Evolutionary conservation across 108 stramenopile species (phyloP), one percentile per base, ranked within the genome.

Genomic region (Nitzschia sp.): DNA sequence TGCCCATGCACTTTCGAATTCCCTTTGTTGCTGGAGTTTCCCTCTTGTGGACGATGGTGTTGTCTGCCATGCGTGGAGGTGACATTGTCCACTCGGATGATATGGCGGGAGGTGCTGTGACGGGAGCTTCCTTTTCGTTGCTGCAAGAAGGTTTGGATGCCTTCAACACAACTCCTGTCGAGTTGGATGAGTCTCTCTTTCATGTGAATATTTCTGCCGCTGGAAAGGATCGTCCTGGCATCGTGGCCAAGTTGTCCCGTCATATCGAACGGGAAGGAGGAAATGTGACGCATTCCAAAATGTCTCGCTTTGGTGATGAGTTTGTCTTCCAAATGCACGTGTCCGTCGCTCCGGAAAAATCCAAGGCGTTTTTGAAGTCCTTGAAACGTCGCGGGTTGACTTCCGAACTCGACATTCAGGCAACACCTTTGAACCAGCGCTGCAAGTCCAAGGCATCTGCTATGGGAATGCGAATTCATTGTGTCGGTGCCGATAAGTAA

Each of bases 1-100:
- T 89, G 88, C 94, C 94, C 22, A 92, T 95, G 91, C 89, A 88
- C 75, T 68, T 76, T 12, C 81, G 94, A 43, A 88, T 95, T 70
- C 91, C 91, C 21, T 88, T 77, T 72, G 88, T 86, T 12, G 94
- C 94, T 0, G 81, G 73, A n/a, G 87, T 87, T 5, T 90, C 89
- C 5, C 53, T 92, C 34, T 41, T 92, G 9, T 95, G 94, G 94
- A 95, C 91, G 7, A 78, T 78, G 55, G 86, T 95, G 17, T 69
- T 95, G 41, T 88, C 87, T 20, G 76, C 90, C 44, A 95, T 95
- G 94, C 53, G 94, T 62, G 92, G 92, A 19, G 92, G 92, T 7
- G 92, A 90, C 72, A 83, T 87, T 8, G 59, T 69, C 3, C 84
- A 89, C 42, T 77, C 69, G 0, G 80, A 79, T 20, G 87, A 90